These are phyloP conservation scores for Helianthus tuberosus DNA, from an alignment of 129 eudicot genomes.

Conservation along the genomic window DNA sequence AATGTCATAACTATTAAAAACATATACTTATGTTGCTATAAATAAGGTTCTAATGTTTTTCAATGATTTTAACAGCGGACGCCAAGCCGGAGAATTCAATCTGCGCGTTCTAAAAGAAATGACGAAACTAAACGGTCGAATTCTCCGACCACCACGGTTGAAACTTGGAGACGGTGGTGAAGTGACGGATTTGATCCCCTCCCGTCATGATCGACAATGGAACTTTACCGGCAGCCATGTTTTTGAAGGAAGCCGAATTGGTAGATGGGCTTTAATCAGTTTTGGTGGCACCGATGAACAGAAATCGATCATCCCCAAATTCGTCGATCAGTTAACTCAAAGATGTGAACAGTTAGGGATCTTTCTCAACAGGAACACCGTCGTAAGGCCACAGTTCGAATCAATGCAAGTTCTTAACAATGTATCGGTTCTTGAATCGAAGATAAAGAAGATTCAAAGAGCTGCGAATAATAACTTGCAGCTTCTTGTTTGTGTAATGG, in stretches of 20 bases:
- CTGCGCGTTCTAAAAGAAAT: slow-evolving; percentile 69
- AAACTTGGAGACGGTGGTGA: slow-evolving; percentile 89
- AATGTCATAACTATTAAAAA: too few relatives aligned
- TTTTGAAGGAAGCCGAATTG: slow-evolving; percentile 79
- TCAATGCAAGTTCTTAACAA: slow-evolving; percentile 83
- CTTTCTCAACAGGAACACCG: slow-evolving; percentile 65
- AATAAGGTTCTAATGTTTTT: not conserved
- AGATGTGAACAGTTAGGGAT: slow-evolving; percentile 90
- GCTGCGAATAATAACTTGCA: slow-evolving; percentile 69
- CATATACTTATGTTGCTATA: not conserved
- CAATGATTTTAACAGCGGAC: slow-evolving; percentile 50
- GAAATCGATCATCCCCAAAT: slow-evolving; percentile 58
- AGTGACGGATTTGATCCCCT: slow-evolving; percentile 62
- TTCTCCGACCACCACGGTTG: slow-evolving; percentile 88
- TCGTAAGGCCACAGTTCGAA: slow-evolving; percentile 67
- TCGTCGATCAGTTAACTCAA: slow-evolving; percentile 61
- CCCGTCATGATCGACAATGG: slow-evolving; percentile 91
- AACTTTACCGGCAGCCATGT: slow-evolving; percentile 90
- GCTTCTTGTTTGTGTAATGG: slow-evolving; percentile 90
- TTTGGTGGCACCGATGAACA: slow-evolving; percentile 84
- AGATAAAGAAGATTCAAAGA: slow-evolving; percentile 62
- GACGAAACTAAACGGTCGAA: slow-evolving; percentile 80
- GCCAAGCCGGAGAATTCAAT: slow-evolving; percentile 67
- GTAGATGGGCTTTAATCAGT: slow-evolving; percentile 83
- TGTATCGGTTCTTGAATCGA: slow-evolving; percentile 58